Base-by-base conservation (phyloP, 371 early-diverging fungal genomes). In the Apophysomyces trapeziformis region DNA sequence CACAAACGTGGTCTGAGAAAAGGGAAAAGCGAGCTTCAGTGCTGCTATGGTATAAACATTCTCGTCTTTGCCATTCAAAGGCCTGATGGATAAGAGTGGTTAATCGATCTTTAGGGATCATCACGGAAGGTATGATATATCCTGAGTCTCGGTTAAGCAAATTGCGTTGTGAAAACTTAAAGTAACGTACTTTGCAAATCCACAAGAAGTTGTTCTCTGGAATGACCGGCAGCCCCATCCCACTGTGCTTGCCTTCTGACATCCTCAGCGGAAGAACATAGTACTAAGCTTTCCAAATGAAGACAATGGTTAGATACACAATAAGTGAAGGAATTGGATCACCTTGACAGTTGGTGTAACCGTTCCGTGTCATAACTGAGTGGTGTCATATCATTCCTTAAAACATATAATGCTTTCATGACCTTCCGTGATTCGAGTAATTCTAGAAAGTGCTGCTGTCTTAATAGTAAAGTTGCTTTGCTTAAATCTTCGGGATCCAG, bases 51-150 rank as follows among this genome's bases (percentile, higher is more conserved):
- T 95, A 95, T 26, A 92, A 73, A 76, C 99, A 99, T 37, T 86
- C 78, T 21, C 67, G 71, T 57, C 84, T 76, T 73, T 99, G 99
- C 58, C 86, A 73, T 61, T 85, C 78, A 6, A 92, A 65, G 0
- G 98, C 93, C 72, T 98, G 97, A 38, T 90, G 79, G 5, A 97
- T 72, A 46, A 99, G 77, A 0, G 86, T 83, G 56, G 93, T 84
- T 61, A 98, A 76, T 9, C 99, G 81, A 54, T 81, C 84, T 16
- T 89, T 87, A 4, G 97, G 98, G 58, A 99, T 88, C 94, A 97
- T 95, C 56, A 90, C 78, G 1, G 92, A 77, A 0, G 96, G 89
- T 3, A 93, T 84, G 54, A 96, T 88, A 72, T 85, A 88, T 46
- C 83, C 92, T 37, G 59, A 14, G 36, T 56, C 5, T 35, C 16